Evolutionary conservation across 2,329 filamentous ascomycete genomes (phyloP), one percentile per base, ranked within the genome.

Genomic region (Didymella arachidicola): DNA sequence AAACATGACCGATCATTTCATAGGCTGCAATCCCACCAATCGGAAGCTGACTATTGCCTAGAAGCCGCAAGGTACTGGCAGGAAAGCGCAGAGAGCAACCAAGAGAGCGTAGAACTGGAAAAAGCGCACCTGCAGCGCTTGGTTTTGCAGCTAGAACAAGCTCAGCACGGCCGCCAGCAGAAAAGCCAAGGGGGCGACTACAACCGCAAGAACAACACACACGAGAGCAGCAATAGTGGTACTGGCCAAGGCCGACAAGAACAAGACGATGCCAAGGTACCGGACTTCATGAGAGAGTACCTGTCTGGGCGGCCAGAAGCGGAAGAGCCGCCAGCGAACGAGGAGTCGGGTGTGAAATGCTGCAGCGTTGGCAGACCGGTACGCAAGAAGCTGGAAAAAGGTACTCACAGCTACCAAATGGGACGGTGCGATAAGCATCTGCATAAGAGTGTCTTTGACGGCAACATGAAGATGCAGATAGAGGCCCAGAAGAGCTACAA

Each of bases 351-450:
- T 1, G 12, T n/a, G n/a, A 43, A n/a, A n/a, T 29, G 52, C 16
- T 49, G 45, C 38, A 27, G 11, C 4, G 22, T 49, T 1, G 45
- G 46, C 1, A 43, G 30, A 14, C 41, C 32, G 14, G 0, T 12
- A 18, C 30, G 30, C 1, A 25, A 14, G 8, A 22, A 32, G 11
- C 8, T 56, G 25, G 12, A 10, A 3, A 39, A 12, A 7, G 38
- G 25, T 1, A 32, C 30, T 2, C 16, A 11, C 6, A 26, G 30
- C 39, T 39, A 39, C 32, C 8, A 7, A 0, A 29, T 49, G 7
- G 39, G 46, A 8, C 25, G 14, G 7, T 50, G 53, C 10, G 53
- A 56, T 11, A 45, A 50, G 16, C 46, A 56, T 10, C 18, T 29
- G 2, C 8, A 38, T 3, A 14, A 39, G 25, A 39, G 25, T 10